A percentile compares a stretch with the other conserved stretches of the same genome.
Evolutionary conservation across 176 grass and related monocot genomes (phyloP).

Genomic region (Aegilops longissima): DNA sequence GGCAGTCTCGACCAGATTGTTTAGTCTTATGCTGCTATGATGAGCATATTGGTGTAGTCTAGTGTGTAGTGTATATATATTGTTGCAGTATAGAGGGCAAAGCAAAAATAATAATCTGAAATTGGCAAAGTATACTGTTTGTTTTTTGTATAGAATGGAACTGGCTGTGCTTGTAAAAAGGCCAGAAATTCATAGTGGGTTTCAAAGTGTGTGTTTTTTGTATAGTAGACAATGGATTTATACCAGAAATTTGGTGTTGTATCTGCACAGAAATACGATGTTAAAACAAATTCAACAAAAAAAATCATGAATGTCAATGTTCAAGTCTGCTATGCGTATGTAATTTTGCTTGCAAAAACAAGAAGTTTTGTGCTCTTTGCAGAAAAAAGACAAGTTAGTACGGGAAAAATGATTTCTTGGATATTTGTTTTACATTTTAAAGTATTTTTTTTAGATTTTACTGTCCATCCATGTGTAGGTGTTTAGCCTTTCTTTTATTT

Average conservation of each 20-base stretch:
- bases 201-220: neutral
- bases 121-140: neutral
- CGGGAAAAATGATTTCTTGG: too few species aligned
- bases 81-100: neutral
- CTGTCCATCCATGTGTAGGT: too few species aligned
- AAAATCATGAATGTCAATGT: too few species aligned
- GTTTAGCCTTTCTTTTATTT: too few species aligned
- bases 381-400: too few species aligned
- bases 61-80: neutral
- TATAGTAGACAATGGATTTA: neutral
- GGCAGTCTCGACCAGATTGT: neutral
- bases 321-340: too few species aligned
- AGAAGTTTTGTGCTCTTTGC: too few species aligned
- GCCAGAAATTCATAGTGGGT: neutral
- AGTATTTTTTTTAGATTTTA: too few species aligned
- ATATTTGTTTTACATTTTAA: too few species aligned
- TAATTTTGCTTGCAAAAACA: too few species aligned
- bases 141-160: neutral
- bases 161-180: neutral
- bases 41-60: neutral
- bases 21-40: neutral
- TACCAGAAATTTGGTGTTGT: neutral
- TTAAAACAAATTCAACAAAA: neutral
- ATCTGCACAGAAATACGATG: neutral
- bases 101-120: neutral